Percentiles rank a stretch among this genome's conserved stretches.
phyloP scores from a whole-genome alignment of 805 yeast genomes.

The Saturnispora sanitii region DNA sequence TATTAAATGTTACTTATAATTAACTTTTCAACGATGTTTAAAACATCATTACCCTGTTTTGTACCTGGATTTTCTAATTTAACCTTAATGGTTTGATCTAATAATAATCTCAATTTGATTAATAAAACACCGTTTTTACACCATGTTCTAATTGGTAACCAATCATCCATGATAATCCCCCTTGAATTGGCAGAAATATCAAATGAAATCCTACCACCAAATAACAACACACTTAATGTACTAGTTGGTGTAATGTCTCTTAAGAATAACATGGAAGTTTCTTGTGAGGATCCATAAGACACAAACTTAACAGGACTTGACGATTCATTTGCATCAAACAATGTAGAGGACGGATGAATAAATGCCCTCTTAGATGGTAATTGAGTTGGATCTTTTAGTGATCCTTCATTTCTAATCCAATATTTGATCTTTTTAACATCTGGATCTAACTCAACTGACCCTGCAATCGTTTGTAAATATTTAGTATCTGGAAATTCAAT shows the following conservation, averaged over 20 bases:
- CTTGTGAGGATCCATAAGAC: slow-evolving; percentile 47
- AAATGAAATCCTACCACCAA: slow-evolving; percentile 66
- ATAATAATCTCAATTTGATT: slow-evolving; percentile 52
- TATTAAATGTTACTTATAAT: slow-evolving; percentile 16
- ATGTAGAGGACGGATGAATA: slow-evolving; percentile 75
- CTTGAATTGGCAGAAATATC: slow-evolving; percentile 55
- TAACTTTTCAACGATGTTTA: slow-evolving; percentile 32
- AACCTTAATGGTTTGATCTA: slow-evolving; percentile 59
- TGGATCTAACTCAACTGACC: slow-evolving; percentile 79
- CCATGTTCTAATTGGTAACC: slow-evolving; percentile 91
- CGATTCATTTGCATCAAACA: slow-evolving; percentile 36
- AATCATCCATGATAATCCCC: slow-evolving; percentile 76
- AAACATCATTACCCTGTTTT: slow-evolving; percentile 27
- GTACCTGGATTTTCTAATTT: slow-evolving; percentile 32
- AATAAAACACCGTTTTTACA: slow-evolving; percentile 84
- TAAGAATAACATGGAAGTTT: slow-evolving; percentile 57
- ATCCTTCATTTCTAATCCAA: slow-evolving; percentile 61
- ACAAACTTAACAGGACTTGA: slow-evolving; percentile 35
- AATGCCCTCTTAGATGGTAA: slow-evolving; percentile 65
- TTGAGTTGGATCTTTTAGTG: slow-evolving; percentile 23
- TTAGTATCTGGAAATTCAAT: slow-evolving; percentile 78
- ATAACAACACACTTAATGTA: slow-evolving; percentile 60
- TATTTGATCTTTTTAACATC: slow-evolving; percentile 65
- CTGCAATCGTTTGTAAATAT: slow-evolving; percentile 56
- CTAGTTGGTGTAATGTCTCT: slow-evolving; percentile 75